Evolutionary conservation across 2,329 filamentous ascomycete genomes (phyloP).

Genomic region (Aspergillus amoenus): DNA sequence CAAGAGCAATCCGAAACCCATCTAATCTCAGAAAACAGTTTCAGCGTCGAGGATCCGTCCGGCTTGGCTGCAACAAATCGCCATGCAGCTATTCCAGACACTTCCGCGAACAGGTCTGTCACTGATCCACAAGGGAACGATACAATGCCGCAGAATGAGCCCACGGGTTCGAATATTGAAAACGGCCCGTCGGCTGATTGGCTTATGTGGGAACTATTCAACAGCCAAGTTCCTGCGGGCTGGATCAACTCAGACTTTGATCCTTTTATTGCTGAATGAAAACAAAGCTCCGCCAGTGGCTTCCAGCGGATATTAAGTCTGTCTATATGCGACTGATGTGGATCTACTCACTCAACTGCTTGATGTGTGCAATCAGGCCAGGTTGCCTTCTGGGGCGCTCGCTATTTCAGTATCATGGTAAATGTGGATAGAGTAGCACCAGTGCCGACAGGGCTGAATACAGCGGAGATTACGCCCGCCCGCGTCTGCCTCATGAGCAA

Average conservation of each 20-base stretch:
- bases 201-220: constrained; percentile 15
- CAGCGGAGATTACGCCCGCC: not conserved
- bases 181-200: not conserved
- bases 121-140: too few relatives aligned
- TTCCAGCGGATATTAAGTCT: too few relatives aligned
- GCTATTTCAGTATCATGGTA: too few relatives aligned
- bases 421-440: too few relatives aligned
- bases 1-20: not conserved
- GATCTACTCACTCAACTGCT: too few relatives aligned
- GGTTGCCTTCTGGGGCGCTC: too few relatives aligned
- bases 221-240: constrained; percentile 10
- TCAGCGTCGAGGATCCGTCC: not conserved
- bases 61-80: not conserved
- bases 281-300: too few relatives aligned
- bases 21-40: not conserved
- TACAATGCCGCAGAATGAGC: not conserved
- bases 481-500: not conserved
- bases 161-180: not conserved
- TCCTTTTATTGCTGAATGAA: too few relatives aligned
- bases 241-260: not conserved
- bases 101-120: too few relatives aligned
- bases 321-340: too few relatives aligned
- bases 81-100: not conserved
- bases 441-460: constrained; percentile 1
- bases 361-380: too few relatives aligned